Evolutionary conservation across 805 yeast species (phyloP), one percentile per base, ranked within the genome.

Genomic region (Cyberlindnera mrakii): DNA sequence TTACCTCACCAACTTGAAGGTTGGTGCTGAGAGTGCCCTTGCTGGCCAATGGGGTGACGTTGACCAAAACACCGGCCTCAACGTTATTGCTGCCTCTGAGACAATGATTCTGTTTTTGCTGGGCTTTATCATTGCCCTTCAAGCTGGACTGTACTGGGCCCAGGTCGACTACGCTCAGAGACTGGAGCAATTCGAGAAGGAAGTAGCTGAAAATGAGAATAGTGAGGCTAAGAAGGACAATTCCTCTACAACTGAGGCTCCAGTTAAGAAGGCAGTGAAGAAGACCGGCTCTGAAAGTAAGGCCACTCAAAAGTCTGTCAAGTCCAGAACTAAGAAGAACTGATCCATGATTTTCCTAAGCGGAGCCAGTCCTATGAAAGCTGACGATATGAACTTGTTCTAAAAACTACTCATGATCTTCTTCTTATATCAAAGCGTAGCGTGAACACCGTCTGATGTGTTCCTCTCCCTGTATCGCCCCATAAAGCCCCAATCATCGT

Each of bases 31-130:
- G 52, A 77, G 90, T 44, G 77, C 87, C 42, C 54, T 78, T 23
- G 64, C 74, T 45, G 90, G 89, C 35, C 71, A 78, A 47, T 91
- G 98, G 98, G 98, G 96, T 52, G 98, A 91, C 40, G 96, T 93
- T 40, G 86, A 85, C 56, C 79, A 76, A 60, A 72, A 72, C 47
- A 86, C 95, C 18, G 98, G 98, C 27, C 66, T 91, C 56, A 87
- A 86, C 51, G 96, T 93, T 33, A 77, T 93, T 57, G 96, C 93
- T 33, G 97, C 98, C 5, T 81, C 93, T 25, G 82, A 83, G 64
- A 74, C 83, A 32, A 82, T 91, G 71, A 71, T 86, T 52, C 77
- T 85, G 8, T 62, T 87, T 42, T 70, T 85, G 15, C 68, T 90
- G 41, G 59, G 78, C 18, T 97, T 96, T 51, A 85, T 89, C n/a